Evolutionary conservation across 768 basidiomycete species (phyloP).

Genomic region (Calocybe gangraenosa): DNA sequence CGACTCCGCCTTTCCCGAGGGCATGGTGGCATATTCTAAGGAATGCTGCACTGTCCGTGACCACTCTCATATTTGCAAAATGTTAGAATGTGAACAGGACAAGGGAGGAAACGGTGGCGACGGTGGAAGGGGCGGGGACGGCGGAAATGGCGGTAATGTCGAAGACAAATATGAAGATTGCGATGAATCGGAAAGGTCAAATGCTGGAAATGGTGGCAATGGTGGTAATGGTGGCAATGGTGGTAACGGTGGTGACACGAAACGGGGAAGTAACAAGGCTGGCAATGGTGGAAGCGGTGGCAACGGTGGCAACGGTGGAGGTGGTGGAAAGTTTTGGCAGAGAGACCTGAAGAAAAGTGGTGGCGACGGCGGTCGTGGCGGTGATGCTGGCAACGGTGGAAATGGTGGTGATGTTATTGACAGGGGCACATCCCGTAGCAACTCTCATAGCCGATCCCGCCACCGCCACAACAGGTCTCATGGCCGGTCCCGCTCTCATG

Average conservation of each 20-base stretch:
- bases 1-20: constrained; percentile 9
- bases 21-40: constrained; percentile 14
- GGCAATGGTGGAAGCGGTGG: constrained; percentile 5
- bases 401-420: constrained; percentile 5
- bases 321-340: background rate
- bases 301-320: constrained; percentile 3
- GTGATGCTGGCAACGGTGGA: constrained; percentile 7
- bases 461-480: background rate
- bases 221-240: constrained; percentile 9
- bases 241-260: constrained; percentile 6
- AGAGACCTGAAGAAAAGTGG: background rate
- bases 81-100: constrained; percentile 13
- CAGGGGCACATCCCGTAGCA: background rate
- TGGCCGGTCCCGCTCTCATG: background rate
- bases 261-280: constrained; percentile 5
- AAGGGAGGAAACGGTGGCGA: constrained; percentile 5
- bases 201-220: background rate
- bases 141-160: constrained; percentile 10
- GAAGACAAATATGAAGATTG: constrained; percentile 2
- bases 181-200: background rate
- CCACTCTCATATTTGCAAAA: constrained; percentile 8
- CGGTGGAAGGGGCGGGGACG: constrained; percentile 2
- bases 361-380: constrained; percentile 8
- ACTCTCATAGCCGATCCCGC: background rate
- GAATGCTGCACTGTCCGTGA: constrained; percentile 15